phyloP scores from a whole-genome alignment of 73 alveolate species.

The Blepharisma japonicum region DNA sequence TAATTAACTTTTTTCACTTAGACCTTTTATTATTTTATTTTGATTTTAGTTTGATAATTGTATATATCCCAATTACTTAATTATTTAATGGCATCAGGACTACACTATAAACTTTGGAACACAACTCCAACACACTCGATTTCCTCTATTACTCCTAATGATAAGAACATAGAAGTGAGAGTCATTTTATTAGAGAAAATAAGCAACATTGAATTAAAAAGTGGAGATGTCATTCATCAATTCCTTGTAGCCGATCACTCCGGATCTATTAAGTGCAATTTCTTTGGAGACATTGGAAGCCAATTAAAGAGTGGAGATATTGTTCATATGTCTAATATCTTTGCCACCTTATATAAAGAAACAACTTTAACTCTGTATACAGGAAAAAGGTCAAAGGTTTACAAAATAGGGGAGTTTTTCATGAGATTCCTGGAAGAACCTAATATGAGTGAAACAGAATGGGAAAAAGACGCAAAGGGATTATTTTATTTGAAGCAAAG shows the following conservation, averaged over 20 bases:
- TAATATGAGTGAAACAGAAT: constrained; percentile 20
- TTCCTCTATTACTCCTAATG: constrained; percentile 28
- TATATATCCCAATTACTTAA: too few species aligned
- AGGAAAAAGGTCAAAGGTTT: constrained; percentile 60
- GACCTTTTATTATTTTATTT: too few species aligned
- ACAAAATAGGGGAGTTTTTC: constrained; percentile 55
- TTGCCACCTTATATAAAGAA: constrained; percentile 63
- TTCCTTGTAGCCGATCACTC: constrained; percentile 80
- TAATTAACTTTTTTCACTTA: too few species aligned
- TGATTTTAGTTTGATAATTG: too few species aligned
- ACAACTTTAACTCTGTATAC: constrained; percentile 67
- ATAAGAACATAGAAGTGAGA: constrained; percentile 19
- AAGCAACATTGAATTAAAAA: constrained; percentile 2
- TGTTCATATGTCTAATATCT: constrained; percentile 70
- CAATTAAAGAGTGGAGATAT: constrained; percentile 77
- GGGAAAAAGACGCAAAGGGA: constrained; percentile 10
- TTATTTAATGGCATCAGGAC: too few species aligned
- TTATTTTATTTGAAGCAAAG: background rate
- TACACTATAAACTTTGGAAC: background rate
- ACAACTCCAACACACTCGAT: background rate
- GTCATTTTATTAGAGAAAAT: constrained; percentile 18
- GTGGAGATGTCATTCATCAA: constrained; percentile 43
- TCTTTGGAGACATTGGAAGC: constrained; percentile 75
- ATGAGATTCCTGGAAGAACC: constrained; percentile 33
- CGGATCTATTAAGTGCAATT: constrained; percentile 74